These are phyloP conservation scores for Colletotrichum horii DNA, from an alignment of 2,329 filamentous ascomycete species.

Conservation along the genomic window DNA sequence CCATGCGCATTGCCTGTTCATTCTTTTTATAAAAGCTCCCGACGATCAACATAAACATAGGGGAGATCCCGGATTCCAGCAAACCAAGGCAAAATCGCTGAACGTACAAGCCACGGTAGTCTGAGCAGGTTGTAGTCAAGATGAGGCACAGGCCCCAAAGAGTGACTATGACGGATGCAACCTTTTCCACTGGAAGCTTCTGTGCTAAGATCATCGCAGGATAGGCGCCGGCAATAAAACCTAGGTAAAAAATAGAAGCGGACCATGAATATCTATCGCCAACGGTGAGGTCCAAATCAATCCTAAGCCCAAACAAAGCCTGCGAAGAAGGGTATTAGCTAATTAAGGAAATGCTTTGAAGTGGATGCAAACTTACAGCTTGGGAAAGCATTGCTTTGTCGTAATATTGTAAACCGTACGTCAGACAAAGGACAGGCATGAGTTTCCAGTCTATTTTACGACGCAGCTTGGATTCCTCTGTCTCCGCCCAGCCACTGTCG, in stretches of 20 bases:
- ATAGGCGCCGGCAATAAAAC: slow-evolving; percentile 35
- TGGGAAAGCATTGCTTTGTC: slow-evolving; percentile 27
- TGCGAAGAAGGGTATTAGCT: slow-evolving; percentile 33
- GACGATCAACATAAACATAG: slow-evolving; percentile 41
- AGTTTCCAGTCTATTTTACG: slow-evolving; percentile 47
- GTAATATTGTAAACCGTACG: slow-evolving; percentile 35
- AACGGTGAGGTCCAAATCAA: slow-evolving; percentile 28
- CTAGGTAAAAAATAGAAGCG: slow-evolving; percentile 37
- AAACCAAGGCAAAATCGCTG: slow-evolving; percentile 42
- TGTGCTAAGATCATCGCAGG: slow-evolving; percentile 34
- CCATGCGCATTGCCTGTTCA: slow-evolving; percentile 37
- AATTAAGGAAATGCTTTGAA: slow-evolving; percentile 40
- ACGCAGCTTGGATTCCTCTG: slow-evolving; percentile 46
- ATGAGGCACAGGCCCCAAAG: slow-evolving; percentile 35
- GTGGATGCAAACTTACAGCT: slow-evolving; percentile 37
- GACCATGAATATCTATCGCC: slow-evolving; percentile 34
- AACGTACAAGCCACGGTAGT: slow-evolving; percentile 34
- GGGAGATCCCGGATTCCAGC: slow-evolving; percentile 36
- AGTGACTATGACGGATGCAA: slow-evolving; percentile 31
- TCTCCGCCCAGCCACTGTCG: slow-evolving; percentile 43
- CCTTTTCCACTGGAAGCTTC: slow-evolving; percentile 29
- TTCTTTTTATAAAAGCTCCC: slow-evolving; percentile 42
- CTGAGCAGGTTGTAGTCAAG: slow-evolving; percentile 33
- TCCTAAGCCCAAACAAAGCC: slow-evolving; percentile 31
- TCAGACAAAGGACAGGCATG: slow-evolving; percentile 43